Evolutionary conservation across 768 basidiomycete species (phyloP).

Genomic region (Suillus spraguei): DNA sequence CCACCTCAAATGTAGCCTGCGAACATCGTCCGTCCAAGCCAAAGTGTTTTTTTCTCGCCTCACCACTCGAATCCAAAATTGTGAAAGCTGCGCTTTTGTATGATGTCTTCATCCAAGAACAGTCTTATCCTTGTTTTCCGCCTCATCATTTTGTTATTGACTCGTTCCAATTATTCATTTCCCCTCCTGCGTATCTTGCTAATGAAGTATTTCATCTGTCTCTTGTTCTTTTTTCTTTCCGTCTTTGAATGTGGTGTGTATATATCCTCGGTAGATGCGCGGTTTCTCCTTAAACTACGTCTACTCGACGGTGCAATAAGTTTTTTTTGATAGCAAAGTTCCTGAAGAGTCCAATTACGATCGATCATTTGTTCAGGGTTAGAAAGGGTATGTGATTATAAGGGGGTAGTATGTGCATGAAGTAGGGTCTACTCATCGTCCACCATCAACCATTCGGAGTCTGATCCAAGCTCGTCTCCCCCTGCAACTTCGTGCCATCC

Average conservation of each 20-base stretch:
- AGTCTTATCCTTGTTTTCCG: constrained; percentile 31
- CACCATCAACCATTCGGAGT: constrained; percentile 91
- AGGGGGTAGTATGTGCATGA: constrained; percentile 10
- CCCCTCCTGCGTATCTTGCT: constrained; percentile 13
- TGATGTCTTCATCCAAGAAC: constrained; percentile 31
- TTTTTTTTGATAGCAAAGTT: constrained; percentile 18
- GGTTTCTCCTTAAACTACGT: constrained; percentile 26
- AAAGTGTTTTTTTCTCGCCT: constrained; percentile 27
- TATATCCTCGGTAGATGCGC: constrained; percentile 36
- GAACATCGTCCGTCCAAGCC: constrained; percentile 22
- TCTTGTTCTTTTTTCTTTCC: constrained; percentile 16
- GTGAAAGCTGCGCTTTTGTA: constrained; percentile 35
- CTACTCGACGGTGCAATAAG: constrained; percentile 18
- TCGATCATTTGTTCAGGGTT: background rate
- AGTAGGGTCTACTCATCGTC: constrained; percentile 38
- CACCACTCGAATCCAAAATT: constrained; percentile 33
- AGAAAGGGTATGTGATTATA: constrained; percentile 26
- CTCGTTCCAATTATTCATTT: constrained; percentile 17
- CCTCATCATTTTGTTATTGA: constrained; percentile 25
- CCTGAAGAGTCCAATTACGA: constrained; percentile 11
- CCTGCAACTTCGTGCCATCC: constrained; percentile 76
- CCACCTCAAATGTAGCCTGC: constrained; percentile 36
- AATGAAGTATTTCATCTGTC: constrained; percentile 25
- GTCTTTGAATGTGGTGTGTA: constrained; percentile 22
- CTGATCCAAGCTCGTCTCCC: constrained; percentile 72